Evolutionary conservation across 768 basidiomycete genomes (phyloP), one percentile per base, ranked within the genome.

Genomic region (Termitomyces titanicus): DNA sequence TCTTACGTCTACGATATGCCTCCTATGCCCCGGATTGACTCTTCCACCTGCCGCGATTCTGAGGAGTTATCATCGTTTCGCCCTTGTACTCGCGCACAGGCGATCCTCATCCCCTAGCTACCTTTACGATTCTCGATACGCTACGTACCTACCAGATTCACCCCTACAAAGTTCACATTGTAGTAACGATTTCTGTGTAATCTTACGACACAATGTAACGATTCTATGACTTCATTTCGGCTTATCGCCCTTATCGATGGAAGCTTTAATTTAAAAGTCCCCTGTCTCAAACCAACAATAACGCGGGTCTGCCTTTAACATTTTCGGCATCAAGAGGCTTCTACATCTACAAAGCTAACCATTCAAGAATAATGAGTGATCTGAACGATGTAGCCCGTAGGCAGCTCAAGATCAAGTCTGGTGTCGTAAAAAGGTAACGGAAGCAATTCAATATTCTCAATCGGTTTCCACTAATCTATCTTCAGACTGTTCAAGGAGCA

Each of bases 401-500:
- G 51, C 88, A 91, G 63, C 80, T 94, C 58, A 88, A 82, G 70
- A 93, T 92, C 76, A 92, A 90, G 73, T 63, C 83, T 5, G 84
- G 83, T 27, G 81, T 75, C 38, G 80, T 82, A 45, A 80, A 78
- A 67, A 78, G 91, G 91, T 92, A 33, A 56, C 25, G n/a, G 73
- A 61, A 22, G n/a, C 29, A 29, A 29, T 53, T 43, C 17, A n/a
- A 45, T 57, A 54, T 58, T 59, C 46, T 40, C 61, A 38, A 38
- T 43, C 48, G 37, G 45, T 49, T 34, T 51, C 50, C 47, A 37
- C 13, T 43, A 50, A 43, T 54, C n/a, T 39, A 47, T 51, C 43
- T 38, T 43, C 59, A 90, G 88, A 25, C 74, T 89, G 37, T 66
- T 72, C 57, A 93, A 92, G 64, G 92, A 95, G 66, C 74, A 84